Evolutionary conservation across 2,329 filamentous ascomycete genomes (phyloP), one percentile per base, ranked within the genome.

Genomic region (Corynespora cassiicola): DNA sequence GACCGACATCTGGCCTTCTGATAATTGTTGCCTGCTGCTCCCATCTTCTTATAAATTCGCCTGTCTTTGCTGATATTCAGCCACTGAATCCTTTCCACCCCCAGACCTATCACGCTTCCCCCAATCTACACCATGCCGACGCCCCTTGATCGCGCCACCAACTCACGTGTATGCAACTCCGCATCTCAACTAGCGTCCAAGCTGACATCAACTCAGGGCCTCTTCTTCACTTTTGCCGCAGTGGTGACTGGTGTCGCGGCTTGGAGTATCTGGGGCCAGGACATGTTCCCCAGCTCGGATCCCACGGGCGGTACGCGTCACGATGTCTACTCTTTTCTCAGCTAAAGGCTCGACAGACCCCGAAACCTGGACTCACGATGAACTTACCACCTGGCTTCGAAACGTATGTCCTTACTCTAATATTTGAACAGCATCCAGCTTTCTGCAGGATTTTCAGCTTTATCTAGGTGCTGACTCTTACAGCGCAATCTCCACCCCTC

Each of bases 231-330:
- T 12, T 96, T 96, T 63, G 84, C 87, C 4, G 88, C 87, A 7
- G 78, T 95, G 35, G 80, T 96, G 10, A 87, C 88, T 6, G 89
- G 87, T 2, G 90, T 87, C 2, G 87, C 90, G 11, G 83, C 82
- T 26, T 96, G 87, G 86, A 80, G 82, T 12, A 92, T 96, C 56
- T 95, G 87, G 85, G 90, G 90, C 39, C 79, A 82, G 36, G 89
- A 92, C 48, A 80, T 96, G 59, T 95, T 96, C 58, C 91, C 91
- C 1, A 69, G 80, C 3, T 75, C 84, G 50, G 90, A 96, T 63
- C 90, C 91, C n/a, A 88, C 75, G 18, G 90, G 90, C 44, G 79
- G 89, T 74, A 82, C 74, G 56, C 52, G 17, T 27, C n/a, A 25
- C 19, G 21, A n/a, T n/a, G n/a, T 35, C 5, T 33, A 21, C 10